These are phyloP conservation scores for Sugiyamaella xylanicola DNA, from an alignment of 1,139 yeast genomes.

Conservation along the genomic window DNA sequence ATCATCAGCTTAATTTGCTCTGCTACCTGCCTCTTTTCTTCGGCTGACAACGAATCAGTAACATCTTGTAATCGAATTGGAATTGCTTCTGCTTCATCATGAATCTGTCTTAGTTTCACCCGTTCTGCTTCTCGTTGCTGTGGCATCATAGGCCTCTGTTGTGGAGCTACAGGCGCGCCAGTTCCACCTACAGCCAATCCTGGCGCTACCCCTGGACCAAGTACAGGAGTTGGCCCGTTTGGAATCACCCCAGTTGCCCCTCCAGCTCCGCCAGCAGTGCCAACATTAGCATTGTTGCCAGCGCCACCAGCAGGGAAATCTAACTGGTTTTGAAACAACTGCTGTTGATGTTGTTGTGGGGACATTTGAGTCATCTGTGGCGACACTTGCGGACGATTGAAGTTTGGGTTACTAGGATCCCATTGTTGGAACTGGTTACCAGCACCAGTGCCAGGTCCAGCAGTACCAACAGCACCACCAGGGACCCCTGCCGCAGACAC, in stretches of 20 bases:
- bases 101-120: conserved; percentile 59
- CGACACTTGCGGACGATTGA: conserved; percentile 17
- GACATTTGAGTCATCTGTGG: conserved; percentile 11
- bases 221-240: not conserved
- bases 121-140: conserved; percentile 48
- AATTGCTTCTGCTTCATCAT: conserved; percentile 67
- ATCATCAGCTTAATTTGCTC: conserved; percentile 60
- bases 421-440: conserved; percentile 23
- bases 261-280: conserved; percentile 30
- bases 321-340: conserved; percentile 22
- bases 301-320: conserved; percentile 25
- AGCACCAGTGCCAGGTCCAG: conserved; percentile 6
- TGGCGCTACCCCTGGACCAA: conserved; percentile 15
- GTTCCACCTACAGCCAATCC: conserved; percentile 3
- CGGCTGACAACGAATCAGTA: conserved; percentile 59
- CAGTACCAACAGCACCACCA: not conserved
- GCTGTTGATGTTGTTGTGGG: conserved; percentile 25
- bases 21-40: conserved; percentile 65
- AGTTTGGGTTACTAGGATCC: conserved; percentile 18
- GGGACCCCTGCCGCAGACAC: not conserved
- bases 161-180: not conserved
- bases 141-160: conserved; percentile 13
- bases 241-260: not conserved
- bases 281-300: conserved; percentile 16
- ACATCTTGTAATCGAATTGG: conserved; percentile 69